Evolutionary conservation across 208 protist genomes (phyloP).

Genomic region (Trypanosomatidae sp.): DNA sequence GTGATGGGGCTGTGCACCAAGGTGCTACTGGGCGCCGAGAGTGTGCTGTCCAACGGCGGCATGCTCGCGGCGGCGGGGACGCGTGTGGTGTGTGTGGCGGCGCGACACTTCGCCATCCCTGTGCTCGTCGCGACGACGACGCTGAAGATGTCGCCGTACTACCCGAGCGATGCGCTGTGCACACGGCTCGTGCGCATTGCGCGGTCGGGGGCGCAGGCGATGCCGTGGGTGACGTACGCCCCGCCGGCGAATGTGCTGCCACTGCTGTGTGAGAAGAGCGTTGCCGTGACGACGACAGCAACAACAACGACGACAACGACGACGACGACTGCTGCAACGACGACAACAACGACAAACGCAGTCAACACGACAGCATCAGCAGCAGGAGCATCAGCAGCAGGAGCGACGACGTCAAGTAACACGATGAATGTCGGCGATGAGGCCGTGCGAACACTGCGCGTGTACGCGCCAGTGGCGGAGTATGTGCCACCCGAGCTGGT

Average conservation of each 20-base stretch:
- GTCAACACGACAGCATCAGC: no score
- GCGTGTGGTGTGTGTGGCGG: constrained; percentile 91
- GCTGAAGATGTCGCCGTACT: constrained; percentile 94
- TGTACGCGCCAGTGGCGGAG: constrained; percentile 92
- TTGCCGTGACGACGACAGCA: no score
- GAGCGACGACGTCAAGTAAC: no score
- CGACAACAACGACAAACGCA: no score
- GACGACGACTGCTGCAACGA: no score
- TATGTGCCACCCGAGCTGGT: constrained; percentile 96
- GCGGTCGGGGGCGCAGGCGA: constrained; percentile 52
- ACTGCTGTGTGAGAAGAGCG: constrained; percentile 20
- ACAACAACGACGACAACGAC: no score
- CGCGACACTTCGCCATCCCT: constrained; percentile 91
- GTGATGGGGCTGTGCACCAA: constrained; percentile 97
- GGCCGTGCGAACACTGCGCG: constrained; percentile 28
- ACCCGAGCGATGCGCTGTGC: constrained; percentile 89
- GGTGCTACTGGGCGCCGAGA: constrained; percentile 90
- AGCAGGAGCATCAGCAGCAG: no score
- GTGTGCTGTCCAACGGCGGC: constrained; percentile 96
- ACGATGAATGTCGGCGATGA: constrained; percentile 2
- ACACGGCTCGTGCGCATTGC: constrained; percentile 75
- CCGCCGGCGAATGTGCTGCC: constrained; percentile 48
- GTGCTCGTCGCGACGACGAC: constrained; percentile 92
- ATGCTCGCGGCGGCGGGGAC: constrained; percentile 88
- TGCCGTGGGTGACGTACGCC: constrained; percentile 75